A percentile compares a stretch with the other conserved stretches of the same genome.
phyloP scores from a whole-genome alignment of 1,284 basidiomycete genomes.

The Ustilago shanxiensis region DNA sequence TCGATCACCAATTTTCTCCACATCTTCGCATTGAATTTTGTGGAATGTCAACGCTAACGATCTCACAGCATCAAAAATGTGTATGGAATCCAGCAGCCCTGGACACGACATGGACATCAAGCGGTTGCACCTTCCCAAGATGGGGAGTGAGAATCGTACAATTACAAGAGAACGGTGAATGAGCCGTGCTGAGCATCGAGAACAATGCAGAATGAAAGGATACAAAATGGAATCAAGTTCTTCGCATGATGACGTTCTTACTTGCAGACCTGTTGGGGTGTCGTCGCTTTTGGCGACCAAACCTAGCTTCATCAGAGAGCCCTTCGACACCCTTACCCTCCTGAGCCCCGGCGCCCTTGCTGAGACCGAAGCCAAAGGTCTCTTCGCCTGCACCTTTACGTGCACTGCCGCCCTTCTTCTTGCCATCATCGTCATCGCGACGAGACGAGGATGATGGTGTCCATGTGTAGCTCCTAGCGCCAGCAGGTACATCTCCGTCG shows the following conservation, averaged over 20 bases:
- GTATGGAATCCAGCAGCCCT: background rate
- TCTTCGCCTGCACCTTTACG: conserved; percentile 73
- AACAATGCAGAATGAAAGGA: background rate
- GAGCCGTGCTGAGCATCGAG: background rate
- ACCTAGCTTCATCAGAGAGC: conserved; percentile 81
- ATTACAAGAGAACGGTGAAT: conserved; percentile 10
- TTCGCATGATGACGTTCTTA: conserved; percentile 63
- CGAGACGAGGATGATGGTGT: conserved; percentile 43
- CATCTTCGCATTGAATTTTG: conserved; percentile 3
- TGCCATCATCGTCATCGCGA: conserved; percentile 19
- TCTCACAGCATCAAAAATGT: conserved; percentile 1
- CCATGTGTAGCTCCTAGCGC: conserved; percentile 50
- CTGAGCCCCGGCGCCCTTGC: conserved; percentile 64
- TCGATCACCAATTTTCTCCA: conserved; percentile 27
- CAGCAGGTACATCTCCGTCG: conserved; percentile 22
- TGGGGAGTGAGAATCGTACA: conserved; percentile 19
- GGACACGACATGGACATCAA: background rate
- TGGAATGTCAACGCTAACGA: background rate
- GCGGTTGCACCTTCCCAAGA: background rate
- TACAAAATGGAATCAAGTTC: conserved; percentile 6
- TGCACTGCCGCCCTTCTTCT: conserved; percentile 5
- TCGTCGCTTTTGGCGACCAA: conserved; percentile 62
- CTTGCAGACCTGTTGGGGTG: conserved; percentile 64
- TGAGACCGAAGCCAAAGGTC: conserved; percentile 65
- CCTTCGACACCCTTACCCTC: conserved; percentile 77